Conservation (phyloP, 331 rosid species). For the Telfairia occidentalis region DNA sequence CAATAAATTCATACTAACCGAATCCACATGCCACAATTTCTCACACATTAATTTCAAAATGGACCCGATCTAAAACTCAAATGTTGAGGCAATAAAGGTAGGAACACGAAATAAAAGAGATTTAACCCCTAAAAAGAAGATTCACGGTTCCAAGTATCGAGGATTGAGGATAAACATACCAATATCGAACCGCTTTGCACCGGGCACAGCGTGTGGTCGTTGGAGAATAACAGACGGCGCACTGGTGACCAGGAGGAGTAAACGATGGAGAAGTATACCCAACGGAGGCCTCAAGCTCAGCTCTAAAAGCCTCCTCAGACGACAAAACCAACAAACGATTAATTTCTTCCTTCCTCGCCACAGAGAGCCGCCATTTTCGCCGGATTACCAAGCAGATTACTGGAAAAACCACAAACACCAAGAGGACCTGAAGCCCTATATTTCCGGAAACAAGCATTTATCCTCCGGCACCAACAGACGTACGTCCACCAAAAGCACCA, state of each 20-base stretch:
- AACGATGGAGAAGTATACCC: conserved; percentile 20
- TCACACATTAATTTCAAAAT: neutral
- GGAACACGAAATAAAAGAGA: neutral
- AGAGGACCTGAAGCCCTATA: conserved; percentile 76
- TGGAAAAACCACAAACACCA: conserved; percentile 33
- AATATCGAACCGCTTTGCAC: conserved; percentile 87
- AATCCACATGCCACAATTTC: neutral
- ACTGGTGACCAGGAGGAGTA: conserved; percentile 23
- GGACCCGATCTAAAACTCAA: neutral
- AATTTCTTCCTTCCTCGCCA: conserved; percentile 68
- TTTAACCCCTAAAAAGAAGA: neutral
- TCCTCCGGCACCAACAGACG: conserved; percentile 33
- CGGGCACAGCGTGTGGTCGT: conserved; percentile 68
- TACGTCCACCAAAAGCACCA: conserved; percentile 39
- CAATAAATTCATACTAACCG: neutral
- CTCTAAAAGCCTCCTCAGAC: conserved; percentile 65
- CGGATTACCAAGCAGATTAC: conserved; percentile 37
- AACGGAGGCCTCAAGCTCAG: conserved; percentile 53
- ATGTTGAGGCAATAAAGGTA: neutral
- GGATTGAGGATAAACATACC: conserved; percentile 30
- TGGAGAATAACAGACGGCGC: conserved; percentile 63
- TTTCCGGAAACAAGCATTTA: conserved; percentile 68
- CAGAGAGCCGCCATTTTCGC: conserved; percentile 57
- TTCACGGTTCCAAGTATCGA: neutral
- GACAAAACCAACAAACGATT: conserved; percentile 61